A percentile compares a stretch with the other conserved stretches of the same genome.
Conservation (phyloP, 2,329 filamentous ascomycete genomes). For the Dactylellina sp. region DNA sequence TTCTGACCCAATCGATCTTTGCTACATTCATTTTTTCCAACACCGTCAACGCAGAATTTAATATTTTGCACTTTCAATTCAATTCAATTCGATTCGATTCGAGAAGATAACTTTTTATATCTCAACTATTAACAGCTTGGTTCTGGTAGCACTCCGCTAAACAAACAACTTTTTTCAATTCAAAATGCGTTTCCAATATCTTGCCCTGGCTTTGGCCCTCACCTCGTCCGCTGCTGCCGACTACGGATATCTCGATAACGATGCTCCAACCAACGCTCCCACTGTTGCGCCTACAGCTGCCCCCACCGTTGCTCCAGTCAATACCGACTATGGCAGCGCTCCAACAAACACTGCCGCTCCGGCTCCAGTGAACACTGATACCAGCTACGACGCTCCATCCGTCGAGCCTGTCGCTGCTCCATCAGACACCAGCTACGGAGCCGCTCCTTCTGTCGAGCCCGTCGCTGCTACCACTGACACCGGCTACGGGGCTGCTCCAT, state of each 20-base stretch:
- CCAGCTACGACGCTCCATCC: not conserved
- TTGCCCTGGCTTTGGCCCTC: slow-evolving; percentile 56
- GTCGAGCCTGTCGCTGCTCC: slow-evolving; percentile 5
- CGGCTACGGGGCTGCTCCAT: not conserved
- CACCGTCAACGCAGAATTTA: slow-evolving; percentile 40
- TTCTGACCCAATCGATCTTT: slow-evolving; percentile 42
- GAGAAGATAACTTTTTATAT: too few relatives aligned
- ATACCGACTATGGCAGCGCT: not conserved
- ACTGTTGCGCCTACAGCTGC: slow-evolving; percentile 18
- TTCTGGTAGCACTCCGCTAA: slow-evolving; percentile 33
- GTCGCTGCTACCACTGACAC: slow-evolving; percentile 16
- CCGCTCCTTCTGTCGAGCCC: slow-evolving; percentile 1
- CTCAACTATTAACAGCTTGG: slow-evolving; percentile 47
- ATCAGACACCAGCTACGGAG: slow-evolving; percentile 3
- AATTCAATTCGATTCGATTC: slow-evolving; percentile 42
- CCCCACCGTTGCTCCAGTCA: not conserved
- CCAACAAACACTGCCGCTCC: not conserved
- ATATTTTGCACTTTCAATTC: slow-evolving; percentile 9
- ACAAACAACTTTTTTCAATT: slow-evolving; percentile 33
- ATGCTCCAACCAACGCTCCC: not conserved
- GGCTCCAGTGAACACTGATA: slow-evolving; percentile 21
- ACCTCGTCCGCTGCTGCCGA: slow-evolving; percentile 43
- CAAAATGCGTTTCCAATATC: slow-evolving; percentile 56
- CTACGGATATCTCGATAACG: slow-evolving; percentile 36
- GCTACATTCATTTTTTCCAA: slow-evolving; percentile 49